Conservation (phyloP, 2,329 filamentous ascomycete species). For the Stachybotrys chartarum region DNA sequence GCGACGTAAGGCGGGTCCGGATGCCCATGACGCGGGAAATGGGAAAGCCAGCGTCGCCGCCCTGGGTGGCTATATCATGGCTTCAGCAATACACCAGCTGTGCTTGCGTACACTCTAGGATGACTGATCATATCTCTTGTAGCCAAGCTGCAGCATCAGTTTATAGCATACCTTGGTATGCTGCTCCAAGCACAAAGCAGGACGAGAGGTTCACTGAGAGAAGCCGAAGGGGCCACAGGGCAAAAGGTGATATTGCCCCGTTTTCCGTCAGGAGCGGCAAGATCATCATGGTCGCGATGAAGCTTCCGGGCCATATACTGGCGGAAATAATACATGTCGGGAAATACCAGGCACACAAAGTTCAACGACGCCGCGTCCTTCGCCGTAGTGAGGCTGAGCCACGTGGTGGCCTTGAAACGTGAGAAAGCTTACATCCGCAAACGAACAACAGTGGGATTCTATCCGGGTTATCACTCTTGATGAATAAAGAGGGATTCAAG, state of each 20-base stretch:
- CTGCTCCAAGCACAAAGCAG: conserved; percentile 18
- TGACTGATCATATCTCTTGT: conserved; percentile 16
- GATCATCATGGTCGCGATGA: conserved; percentile 57
- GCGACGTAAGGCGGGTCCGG: conserved; percentile 47
- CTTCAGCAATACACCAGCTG: background rate
- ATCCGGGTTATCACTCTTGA: conserved; percentile 37
- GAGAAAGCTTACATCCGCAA: conserved; percentile 48
- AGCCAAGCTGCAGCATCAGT: conserved; percentile 60
- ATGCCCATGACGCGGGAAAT: conserved; percentile 55
- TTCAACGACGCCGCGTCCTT: background rate
- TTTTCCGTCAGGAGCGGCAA: conserved; percentile 36
- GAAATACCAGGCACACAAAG: background rate
- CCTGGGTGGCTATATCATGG: conserved; percentile 37
- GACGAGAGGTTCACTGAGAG: conserved; percentile 15
- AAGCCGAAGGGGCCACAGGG: conserved; percentile 45
- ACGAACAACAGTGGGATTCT: conserved; percentile 59
- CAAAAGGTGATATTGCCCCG: conserved; percentile 35
- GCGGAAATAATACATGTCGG: no score
- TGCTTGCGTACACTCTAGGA: background rate
- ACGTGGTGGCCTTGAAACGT: background rate
- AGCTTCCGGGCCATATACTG: conserved; percentile 51
- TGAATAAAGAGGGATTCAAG: conserved; percentile 59
- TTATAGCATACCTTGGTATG: conserved; percentile 52
- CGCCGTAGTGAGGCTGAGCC: no score
- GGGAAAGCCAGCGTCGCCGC: conserved; percentile 63